Evolutionary conservation across 2,329 filamentous ascomycete species (phyloP).

Genomic region (Parastagonospora avenae): DNA sequence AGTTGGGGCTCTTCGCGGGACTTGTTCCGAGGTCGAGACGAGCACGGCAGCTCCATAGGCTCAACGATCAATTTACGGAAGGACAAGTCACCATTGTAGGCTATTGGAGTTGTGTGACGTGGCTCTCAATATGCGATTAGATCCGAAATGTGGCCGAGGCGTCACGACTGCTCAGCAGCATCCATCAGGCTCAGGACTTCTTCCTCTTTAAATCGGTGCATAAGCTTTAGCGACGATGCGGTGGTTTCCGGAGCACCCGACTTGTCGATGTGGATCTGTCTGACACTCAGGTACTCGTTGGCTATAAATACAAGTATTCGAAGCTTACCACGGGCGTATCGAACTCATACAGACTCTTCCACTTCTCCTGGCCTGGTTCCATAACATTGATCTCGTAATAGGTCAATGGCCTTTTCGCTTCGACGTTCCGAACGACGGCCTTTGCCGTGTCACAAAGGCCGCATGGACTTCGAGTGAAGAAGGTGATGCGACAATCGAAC

Average conservation of each 20-base stretch:
- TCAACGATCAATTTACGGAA: too few species aligned
- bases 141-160: neutral
- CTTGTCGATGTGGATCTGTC: slow-evolving; percentile 67
- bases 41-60: too few species aligned
- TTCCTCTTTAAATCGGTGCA: slow-evolving; percentile 74
- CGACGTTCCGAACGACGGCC: slow-evolving; percentile 69
- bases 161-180: slow-evolving; percentile 40
- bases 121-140: neutral
- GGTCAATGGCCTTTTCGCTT: slow-evolving; percentile 68
- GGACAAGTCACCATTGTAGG: neutral
- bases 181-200: slow-evolving; percentile 74
- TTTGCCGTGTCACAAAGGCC: slow-evolving; percentile 73
- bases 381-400: slow-evolving; percentile 74
- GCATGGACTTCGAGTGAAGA: slow-evolving; percentile 76
- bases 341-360: slow-evolving; percentile 78
- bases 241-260: slow-evolving; percentile 54
- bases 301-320: slow-evolving; percentile 1
- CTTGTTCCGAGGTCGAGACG: too few species aligned
- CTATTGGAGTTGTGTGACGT: neutral
- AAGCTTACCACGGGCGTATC: slow-evolving; percentile 75
- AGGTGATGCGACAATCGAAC: slow-evolving; percentile 64
- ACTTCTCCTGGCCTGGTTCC: slow-evolving; percentile 64
- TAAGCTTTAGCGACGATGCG: slow-evolving; percentile 69
- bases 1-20: neutral
- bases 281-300: slow-evolving; percentile 28